Evolutionary conservation across 306 rosid genomes (phyloP), one percentile per base, ranked within the genome.

Genomic region (Parietaria judaica): DNA sequence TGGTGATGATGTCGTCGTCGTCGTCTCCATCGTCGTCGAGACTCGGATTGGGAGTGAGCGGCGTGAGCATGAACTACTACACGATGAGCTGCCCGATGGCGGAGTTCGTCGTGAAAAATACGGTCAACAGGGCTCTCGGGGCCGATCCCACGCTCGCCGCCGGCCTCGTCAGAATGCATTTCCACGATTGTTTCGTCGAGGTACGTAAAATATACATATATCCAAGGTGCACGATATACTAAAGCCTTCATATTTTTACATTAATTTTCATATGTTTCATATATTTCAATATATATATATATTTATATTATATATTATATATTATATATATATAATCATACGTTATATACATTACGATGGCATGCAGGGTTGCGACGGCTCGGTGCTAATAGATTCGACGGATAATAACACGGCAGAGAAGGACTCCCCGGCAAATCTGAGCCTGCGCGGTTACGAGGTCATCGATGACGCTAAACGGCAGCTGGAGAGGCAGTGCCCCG

Each of bases 351-450:
- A 10, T 23, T 23, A 23, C 31, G 31, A 23, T 23, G 31, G 31
- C 34, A 8, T 51, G 11, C 39, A 91, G 94, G 99, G 97, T 35
- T 92, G 99, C 55, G 99, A 88, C 72, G 99, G 78, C 1, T 92
- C 99, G 3, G 53, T 92, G 70, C 78, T 92, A 14, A 56, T 92
- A 5, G 95, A 92, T 54, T 88, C 99, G 16, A 86, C 94, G 0
- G 36, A 56, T 3, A 54, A 54, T 14, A 66, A 54, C 45, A 66
- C 61, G 8, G 70, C 97, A 34, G 99, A 92, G 58, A 92, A 92
- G 70, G 99, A 92, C 62, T 92, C 99, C 13, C 97, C 94, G 10
- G 96, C 85, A 15, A 92, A 92, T 66, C 57, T 86, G 70, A 92
- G 97, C 72, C 55, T 92, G 51, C 74, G 87, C 62, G 99, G 99